A percentile compares a stretch with the other conserved stretches of the same genome.
Conservation (phyloP, 176 grass and related monocot genomes). For the Oryza brachyantha region DNA sequence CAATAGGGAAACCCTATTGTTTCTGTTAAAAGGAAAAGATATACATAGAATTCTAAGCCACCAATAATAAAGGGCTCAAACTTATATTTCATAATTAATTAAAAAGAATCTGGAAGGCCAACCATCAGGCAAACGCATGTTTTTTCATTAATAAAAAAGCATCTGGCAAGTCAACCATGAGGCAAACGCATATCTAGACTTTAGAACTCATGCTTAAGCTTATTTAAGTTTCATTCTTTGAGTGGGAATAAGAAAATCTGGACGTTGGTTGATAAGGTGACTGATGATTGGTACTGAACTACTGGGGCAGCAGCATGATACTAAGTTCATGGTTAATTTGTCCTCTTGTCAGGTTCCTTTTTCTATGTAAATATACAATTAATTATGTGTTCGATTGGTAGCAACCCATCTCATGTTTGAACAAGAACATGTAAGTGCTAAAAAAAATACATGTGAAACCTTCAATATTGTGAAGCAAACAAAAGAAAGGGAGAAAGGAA, state of each 20-base stretch:
- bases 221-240: neutral
- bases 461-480: neutral
- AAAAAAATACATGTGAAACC: neutral
- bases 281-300: neutral
- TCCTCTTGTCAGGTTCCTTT: neutral
- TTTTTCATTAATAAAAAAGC: too few relatives aligned
- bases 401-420: neutral
- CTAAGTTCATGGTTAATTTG: neutral
- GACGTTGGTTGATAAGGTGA: neutral
- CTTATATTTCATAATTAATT: too few relatives aligned
- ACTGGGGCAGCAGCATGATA: too few relatives aligned
- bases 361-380: neutral
- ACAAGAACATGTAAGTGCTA: neutral
- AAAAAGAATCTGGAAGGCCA: too few relatives aligned
- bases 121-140: too few relatives aligned
- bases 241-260: neutral
- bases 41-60: too few relatives aligned
- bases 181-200: neutral
- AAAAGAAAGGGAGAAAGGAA: neutral
- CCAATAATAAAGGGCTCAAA: too few relatives aligned
- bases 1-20: too few relatives aligned
- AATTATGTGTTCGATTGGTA: neutral
- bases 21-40: too few relatives aligned
- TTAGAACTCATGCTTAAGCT: neutral
- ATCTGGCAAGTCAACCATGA: neutral